Conservation (phyloP, 176 grass and related monocot genomes). For the Oryza australiensis region DNA sequence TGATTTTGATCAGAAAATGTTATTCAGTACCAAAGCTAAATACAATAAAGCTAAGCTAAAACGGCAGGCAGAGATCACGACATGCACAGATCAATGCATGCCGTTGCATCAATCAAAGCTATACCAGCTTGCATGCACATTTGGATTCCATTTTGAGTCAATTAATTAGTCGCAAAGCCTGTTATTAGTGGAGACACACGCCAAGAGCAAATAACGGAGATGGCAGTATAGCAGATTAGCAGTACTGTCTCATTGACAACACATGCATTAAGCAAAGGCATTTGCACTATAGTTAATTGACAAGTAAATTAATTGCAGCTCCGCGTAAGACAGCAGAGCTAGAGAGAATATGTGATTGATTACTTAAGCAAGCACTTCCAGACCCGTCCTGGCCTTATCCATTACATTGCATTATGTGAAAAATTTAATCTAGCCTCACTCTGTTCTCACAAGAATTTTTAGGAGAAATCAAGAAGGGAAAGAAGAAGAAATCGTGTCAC, state of each 20-base stretch:
- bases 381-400: constrained; percentile 40
- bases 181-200: constrained; percentile 25
- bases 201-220: not conserved
- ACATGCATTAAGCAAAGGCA: constrained; percentile 11
- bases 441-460: constrained; percentile 20
- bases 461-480: constrained; percentile 11
- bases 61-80: constrained; percentile 10
- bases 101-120: constrained; percentile 1
- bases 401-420: constrained; percentile 26
- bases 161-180: constrained; percentile 23
- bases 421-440: not conserved
- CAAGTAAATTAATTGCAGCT: constrained; percentile 26
- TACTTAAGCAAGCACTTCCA: constrained; percentile 23
- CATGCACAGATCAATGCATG: constrained; percentile 9
- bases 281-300: not conserved
- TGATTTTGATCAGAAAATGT: not conserved
- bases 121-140: not conserved
- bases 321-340: constrained; percentile 10
- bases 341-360: not conserved
- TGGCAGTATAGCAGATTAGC: not conserved
- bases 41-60: not conserved
- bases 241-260: not conserved
- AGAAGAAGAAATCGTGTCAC: not conserved
- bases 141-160: constrained; percentile 23
- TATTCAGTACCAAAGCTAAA: not conserved